These are phyloP conservation scores for Paxillus rubicundulus DNA, from an alignment of 768 basidiomycete species.

Conservation along the genomic window DNA sequence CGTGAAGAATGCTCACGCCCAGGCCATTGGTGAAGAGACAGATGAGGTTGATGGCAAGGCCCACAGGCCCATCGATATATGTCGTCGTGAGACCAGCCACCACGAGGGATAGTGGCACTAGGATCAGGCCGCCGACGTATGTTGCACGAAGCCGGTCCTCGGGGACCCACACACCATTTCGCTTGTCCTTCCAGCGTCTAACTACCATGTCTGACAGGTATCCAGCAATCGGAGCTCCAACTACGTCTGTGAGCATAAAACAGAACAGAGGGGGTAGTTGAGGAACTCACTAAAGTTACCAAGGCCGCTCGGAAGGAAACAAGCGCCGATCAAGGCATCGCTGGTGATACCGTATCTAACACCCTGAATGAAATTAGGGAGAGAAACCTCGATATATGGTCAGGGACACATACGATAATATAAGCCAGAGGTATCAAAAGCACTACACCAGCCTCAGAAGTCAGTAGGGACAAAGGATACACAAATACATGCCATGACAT, in stretches of 20 bases:
- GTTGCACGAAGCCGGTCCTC: constrained; percentile 65
- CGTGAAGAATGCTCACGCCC: constrained; percentile 43
- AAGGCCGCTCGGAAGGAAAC: constrained; percentile 27
- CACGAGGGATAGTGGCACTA: constrained; percentile 54
- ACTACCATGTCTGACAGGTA: constrained; percentile 56
- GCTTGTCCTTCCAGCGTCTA: constrained; percentile 43
- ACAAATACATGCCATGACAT: constrained; percentile 23
- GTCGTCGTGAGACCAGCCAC: constrained; percentile 47
- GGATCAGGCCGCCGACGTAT: constrained; percentile 42
- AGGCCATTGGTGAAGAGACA: constrained; percentile 64
- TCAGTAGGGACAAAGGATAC: neutral
- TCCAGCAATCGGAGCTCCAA: constrained; percentile 60
- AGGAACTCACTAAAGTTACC: constrained; percentile 23
- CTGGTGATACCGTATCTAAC: constrained; percentile 27
- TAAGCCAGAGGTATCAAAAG: constrained; percentile 62
- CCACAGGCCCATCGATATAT: constrained; percentile 48
- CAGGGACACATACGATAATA: constrained; percentile 49
- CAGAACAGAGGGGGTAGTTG: neutral
- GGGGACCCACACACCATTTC: constrained; percentile 60
- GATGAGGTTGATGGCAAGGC: constrained; percentile 49
- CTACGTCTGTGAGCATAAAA: constrained; percentile 28
- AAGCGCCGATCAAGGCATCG: constrained; percentile 22
- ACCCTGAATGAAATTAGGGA: constrained; percentile 41
- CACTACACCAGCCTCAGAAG: constrained; percentile 15
- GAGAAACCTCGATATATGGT: neutral